phyloP scores from a whole-genome alignment of 169 alveolate species.

The Plasmodium sp. region DNA sequence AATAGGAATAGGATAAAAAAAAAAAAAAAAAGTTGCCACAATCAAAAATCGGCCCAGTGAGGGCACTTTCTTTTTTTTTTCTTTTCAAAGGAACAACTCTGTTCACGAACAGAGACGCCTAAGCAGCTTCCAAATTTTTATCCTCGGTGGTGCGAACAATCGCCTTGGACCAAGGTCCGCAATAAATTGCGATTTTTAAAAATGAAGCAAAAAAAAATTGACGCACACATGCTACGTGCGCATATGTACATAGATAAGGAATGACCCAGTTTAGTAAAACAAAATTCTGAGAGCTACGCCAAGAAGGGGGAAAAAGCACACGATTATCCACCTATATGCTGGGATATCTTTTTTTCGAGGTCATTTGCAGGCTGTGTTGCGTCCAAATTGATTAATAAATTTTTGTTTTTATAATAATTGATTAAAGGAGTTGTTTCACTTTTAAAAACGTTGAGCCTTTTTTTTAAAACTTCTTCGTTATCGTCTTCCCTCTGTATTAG shows the following conservation, averaged over 20 bases:
- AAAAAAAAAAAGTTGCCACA: background rate
- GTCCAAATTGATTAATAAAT: slow-evolving; percentile 75
- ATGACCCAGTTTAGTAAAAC: background rate
- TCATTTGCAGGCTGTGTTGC: slow-evolving; percentile 79
- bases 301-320: background rate
- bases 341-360: slow-evolving; percentile 70
- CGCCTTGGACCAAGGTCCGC: background rate
- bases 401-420: slow-evolving; percentile 76
- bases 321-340: slow-evolving; percentile 40
- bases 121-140: background rate
- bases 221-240: background rate
- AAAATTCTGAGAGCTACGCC: background rate
- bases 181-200: background rate
- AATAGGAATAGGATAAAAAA: background rate
- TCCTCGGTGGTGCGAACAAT: background rate
- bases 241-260: background rate
- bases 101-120: background rate
- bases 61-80: background rate
- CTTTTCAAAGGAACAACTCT: background rate
- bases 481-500: slow-evolving; percentile 77
- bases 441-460: slow-evolving; percentile 79
- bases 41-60: background rate
- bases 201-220: background rate
- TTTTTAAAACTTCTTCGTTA: slow-evolving; percentile 79
- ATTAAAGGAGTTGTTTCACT: slow-evolving; percentile 81